Evolutionary conservation across 306 rosid genomes (phyloP), one percentile per base, ranked within the genome.

Genomic region (Vigna nakashimae): DNA sequence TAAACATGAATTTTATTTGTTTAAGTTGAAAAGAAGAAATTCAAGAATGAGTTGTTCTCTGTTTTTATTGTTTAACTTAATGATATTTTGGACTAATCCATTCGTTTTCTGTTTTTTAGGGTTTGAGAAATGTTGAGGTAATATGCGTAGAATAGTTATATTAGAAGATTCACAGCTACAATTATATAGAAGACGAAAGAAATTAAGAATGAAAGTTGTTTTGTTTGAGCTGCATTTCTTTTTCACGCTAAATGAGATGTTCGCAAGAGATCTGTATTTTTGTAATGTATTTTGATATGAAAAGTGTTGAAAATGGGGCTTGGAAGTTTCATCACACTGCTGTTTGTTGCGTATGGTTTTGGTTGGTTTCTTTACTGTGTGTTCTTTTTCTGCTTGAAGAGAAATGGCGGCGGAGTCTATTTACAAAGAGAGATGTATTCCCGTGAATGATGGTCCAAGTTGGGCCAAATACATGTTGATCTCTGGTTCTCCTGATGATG

Each of bases 381-480:
- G 53, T 30, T 50, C 2, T 45, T 43, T 81, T 71, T 40, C 58
- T 80, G 55, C 83, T 83, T 81, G 87, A 77, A 95, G 99, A 87
- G 97, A 92, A 83, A 45, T 83, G 79, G 99, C 98, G 28, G 97
- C 96, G 16, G 98, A 95, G 89, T 91, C 99, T 59, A 89, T 92
- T 36, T 95, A 95, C 91, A 95, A 86, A 72, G 99, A 95, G 86
- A 87, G 99, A 80, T 95, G 99, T 70, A 64, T 85, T 78, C 86
- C 89, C 11, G 93, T 92, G 88, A 84, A 65, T 75, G 91, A 95
- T 80, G 96, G 98, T 68, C 85, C 87, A 51, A 89, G 91, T 78
- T 95, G 99, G 99, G 98, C 96, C 49, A 95, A 95, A 82, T 95
- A 92, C 88, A 95, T 95, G 99, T 89, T 89, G 78, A 91, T 88